Evolutionary conservation across 1,284 basidiomycete genomes (phyloP).

Genomic region (Vanrija pseudolonga): DNA sequence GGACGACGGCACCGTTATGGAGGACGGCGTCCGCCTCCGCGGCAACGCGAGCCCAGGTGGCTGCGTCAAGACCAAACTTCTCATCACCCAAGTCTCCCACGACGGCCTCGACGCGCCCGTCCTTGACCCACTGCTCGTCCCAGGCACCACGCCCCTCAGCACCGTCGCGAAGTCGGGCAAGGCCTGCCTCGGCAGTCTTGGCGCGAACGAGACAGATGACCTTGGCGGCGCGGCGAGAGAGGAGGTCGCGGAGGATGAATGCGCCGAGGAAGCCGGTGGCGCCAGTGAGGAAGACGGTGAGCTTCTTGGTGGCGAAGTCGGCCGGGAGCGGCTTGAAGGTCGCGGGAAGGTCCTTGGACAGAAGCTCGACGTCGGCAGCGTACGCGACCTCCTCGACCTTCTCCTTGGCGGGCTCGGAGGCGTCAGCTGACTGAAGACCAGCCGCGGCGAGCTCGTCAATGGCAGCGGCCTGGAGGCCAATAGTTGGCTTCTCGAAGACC

Average conservation of each 20-base stretch:
- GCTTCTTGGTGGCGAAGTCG: slow-evolving; percentile 56
- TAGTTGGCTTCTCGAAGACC: slow-evolving; percentile 88
- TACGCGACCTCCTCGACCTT: slow-evolving; percentile 54
- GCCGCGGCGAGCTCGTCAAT: slow-evolving; percentile 73
- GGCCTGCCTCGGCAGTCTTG: slow-evolving; percentile 60
- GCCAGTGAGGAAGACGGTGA: slow-evolving; percentile 91
- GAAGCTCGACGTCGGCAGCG: slow-evolving; percentile 68
- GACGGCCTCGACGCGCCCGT: slow-evolving; percentile 72
- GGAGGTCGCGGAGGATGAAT: slow-evolving; percentile 80
- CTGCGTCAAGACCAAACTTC: slow-evolving; percentile 68
- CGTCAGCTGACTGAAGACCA: slow-evolving; percentile 70
- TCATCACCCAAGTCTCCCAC: slow-evolving; percentile 80
- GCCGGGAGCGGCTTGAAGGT: slow-evolving; percentile 59
- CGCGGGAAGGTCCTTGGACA: slow-evolving; percentile 60
- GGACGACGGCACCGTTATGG: slow-evolving; percentile 96
- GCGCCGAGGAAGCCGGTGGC: slow-evolving; percentile 97
- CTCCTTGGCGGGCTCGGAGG: slow-evolving; percentile 34
- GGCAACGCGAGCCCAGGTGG: slow-evolving; percentile 66
- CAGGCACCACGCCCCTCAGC: slow-evolving; percentile 86
- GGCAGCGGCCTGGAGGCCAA: slow-evolving; percentile 71
- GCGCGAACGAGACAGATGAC: slow-evolving; percentile 90
- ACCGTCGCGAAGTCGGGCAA: slow-evolving; percentile 69
- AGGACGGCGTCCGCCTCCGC: slow-evolving; percentile 77
- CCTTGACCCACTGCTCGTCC: slow-evolving; percentile 78
- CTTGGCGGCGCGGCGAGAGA: slow-evolving; percentile 68